Base-by-base conservation (phyloP, 1,284 basidiomycete genomes). In the Tetrapyrgos nigripes region DNA sequence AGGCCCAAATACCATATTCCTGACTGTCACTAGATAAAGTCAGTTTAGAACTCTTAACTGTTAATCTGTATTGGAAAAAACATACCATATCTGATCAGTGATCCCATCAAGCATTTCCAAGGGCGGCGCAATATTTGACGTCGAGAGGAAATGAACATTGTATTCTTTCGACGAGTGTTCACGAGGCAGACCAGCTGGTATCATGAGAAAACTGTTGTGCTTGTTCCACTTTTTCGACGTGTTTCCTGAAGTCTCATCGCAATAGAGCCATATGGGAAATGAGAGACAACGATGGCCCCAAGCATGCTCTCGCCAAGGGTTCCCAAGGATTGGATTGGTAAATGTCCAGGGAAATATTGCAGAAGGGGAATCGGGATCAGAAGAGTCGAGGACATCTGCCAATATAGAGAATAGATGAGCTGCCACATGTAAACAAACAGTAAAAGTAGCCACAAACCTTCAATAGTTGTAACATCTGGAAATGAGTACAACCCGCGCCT, bases 21-120 rank as follows among this genome's bases (percentile, higher is more conserved):
- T 73, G 69, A 8, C 56, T 58, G 6, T 65, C 53, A 21, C 71
- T 76, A 33, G 17, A 31, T 10, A 14, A 26, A n/a, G n/a, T n/a
- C n/a, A n/a, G n/a, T 24, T 46, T 19, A 13, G 14, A 44, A 31
- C 14, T 27, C 35, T 24, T 3, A 21, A 9, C 33, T 10, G 14
- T 52, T 13, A 10, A 21, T 17, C 13, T 23, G 6, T 23, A 50
- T 21, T 3, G 5, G 3, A 3, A 26, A 26, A 50, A 43, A 40
- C 55, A 9, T 40, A 57, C 55, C 45, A 2, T 0, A 57, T 28
- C 31, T 52, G 48, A 29, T 56, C 44, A 2, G 31, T 43, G 10
- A 80, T 65, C 0, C 68, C 70, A 29, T 80, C 77, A 10, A 80
- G 55, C 77, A 82, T 79, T 56, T 79, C 78, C 0, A 81, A 66